These are phyloP conservation scores for Pseudotsuga menziesii DNA, from an alignment of 75 land plant species.

Conservation along the genomic window DNA sequence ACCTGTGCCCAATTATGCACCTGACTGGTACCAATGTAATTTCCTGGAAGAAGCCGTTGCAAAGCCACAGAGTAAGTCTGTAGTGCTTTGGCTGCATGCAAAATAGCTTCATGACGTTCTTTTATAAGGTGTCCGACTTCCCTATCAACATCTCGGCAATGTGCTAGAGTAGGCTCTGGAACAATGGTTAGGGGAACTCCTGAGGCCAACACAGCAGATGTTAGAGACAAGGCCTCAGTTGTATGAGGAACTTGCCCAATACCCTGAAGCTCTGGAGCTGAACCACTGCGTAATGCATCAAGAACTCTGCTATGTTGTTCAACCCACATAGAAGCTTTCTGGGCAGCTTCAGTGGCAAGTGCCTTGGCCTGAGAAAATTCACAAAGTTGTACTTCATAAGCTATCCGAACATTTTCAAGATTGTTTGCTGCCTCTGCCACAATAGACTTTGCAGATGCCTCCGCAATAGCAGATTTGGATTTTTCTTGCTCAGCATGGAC, in stretches of 20 bases:
- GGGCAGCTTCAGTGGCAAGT: constrained; percentile 54
- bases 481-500: constrained; percentile 72
- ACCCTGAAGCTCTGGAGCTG: constrained; percentile 56
- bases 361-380: constrained; percentile 81
- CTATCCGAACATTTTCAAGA: constrained; percentile 54
- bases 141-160: constrained; percentile 82
- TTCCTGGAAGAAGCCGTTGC: constrained; percentile 70
- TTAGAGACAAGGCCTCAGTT: constrained; percentile 61
- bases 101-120: constrained; percentile 55
- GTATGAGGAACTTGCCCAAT: constrained; percentile 21
- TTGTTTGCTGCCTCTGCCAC: constrained; percentile 62
- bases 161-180: constrained; percentile 88
- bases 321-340: constrained; percentile 68
- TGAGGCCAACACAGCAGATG: constrained; percentile 67
- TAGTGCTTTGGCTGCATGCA: constrained; percentile 45
- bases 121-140: constrained; percentile 60
- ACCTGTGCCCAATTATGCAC: constrained; percentile 86
- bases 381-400: constrained; percentile 64
- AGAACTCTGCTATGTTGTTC: constrained; percentile 75
- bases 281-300: constrained; percentile 71
- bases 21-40: constrained; percentile 73
- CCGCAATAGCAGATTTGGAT: constrained; percentile 52
- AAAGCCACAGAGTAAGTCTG: constrained; percentile 70
- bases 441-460: constrained; percentile 66
- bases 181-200: constrained; percentile 83